Percentiles rank a stretch among this genome's conserved stretches.
Conservation (phyloP, 176 grass and related monocot species). For the Aegilops tauschii region DNA sequence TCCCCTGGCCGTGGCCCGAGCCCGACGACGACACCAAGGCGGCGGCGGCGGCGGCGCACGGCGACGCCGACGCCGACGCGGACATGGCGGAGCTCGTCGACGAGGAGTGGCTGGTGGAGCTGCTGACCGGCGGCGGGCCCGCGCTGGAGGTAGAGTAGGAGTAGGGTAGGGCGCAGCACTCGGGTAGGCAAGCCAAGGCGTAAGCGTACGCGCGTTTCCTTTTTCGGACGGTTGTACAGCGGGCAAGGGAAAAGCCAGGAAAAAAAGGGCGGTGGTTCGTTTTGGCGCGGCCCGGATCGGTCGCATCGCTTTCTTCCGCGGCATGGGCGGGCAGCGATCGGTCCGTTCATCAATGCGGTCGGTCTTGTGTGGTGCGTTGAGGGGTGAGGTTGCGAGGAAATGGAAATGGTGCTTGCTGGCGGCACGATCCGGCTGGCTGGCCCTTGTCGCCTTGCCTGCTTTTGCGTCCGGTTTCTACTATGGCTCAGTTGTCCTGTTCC, state of each 20-base stretch:
- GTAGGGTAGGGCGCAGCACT: neutral
- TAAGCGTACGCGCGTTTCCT: conserved; percentile 3
- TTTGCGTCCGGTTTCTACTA: neutral
- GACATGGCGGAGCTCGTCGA: neutral
- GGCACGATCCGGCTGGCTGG: neutral
- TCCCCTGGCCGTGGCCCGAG: conserved; percentile 39
- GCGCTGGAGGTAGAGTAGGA: neutral
- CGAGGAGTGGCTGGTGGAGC: conserved; percentile 52
- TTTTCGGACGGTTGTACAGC: conserved; percentile 25
- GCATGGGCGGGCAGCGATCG: neutral
- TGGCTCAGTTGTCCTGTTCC: neutral
- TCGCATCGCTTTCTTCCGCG: neutral
- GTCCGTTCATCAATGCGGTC: neutral
- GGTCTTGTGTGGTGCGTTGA: neutral
- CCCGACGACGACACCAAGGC: neutral
- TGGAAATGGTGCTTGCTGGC: neutral
- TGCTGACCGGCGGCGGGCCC: conserved; percentile 20
- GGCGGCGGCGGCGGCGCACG: too few species aligned
- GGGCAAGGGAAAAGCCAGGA: neutral
- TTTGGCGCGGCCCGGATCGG: neutral
- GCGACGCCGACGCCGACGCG: too few species aligned
- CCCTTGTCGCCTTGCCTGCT: neutral
- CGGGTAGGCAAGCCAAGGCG: neutral
- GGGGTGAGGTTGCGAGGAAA: neutral
- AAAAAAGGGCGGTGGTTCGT: neutral